Conservation (phyloP, 441 rosid genomes). For the Erysimum cheiri region DNA sequence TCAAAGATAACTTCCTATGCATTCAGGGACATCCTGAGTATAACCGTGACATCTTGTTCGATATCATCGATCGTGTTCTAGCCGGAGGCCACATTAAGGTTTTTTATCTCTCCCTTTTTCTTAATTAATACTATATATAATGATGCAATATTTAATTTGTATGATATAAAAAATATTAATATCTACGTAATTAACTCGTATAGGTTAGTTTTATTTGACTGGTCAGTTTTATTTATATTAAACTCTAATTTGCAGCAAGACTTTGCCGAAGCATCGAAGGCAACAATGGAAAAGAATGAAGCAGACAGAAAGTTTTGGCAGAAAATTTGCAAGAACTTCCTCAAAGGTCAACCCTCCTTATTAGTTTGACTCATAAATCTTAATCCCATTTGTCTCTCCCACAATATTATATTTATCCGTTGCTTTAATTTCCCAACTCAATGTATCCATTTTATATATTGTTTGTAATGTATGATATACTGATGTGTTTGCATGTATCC, state of each 20-base stretch:
- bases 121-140: not conserved
- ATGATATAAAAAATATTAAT: not conserved
- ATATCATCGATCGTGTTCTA: conserved; percentile 74
- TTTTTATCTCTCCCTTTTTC: not conserved
- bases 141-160: no score
- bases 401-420: not conserved
- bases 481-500: not conserved
- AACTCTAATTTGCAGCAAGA: conserved; percentile 47
- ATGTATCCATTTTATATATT: conserved; percentile 1
- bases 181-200: not conserved
- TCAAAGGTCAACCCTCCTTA: conserved; percentile 45
- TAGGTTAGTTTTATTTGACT: not conserved
- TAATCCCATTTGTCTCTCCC: not conserved
- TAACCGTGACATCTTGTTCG: conserved; percentile 67
- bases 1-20: conserved; percentile 63
- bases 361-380: conserved; percentile 9
- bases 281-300: conserved; percentile 57
- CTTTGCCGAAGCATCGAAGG: conserved; percentile 55
- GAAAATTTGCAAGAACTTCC: conserved; percentile 70
- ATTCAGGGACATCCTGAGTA: conserved; percentile 95
- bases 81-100: conserved; percentile 55
- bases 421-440: not conserved
- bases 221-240: not conserved
- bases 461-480: not conserved
- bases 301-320: conserved; percentile 69